Evolutionary conservation across 805 yeast species (phyloP), one percentile per base, ranked within the genome.

Genomic region (Zygosaccharomyces siamensis): DNA sequence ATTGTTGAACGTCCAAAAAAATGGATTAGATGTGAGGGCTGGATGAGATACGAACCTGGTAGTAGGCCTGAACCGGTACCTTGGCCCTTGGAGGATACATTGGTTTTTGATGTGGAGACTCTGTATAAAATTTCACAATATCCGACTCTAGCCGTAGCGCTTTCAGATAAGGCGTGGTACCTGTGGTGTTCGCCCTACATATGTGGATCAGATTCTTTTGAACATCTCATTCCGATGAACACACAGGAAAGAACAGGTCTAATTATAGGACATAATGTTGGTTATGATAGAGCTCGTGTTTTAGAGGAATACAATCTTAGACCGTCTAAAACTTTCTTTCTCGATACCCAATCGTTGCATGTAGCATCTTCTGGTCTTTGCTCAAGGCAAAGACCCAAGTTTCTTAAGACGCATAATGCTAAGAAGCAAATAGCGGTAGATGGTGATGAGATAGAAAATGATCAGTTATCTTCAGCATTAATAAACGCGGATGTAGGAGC

Each of bases 301-400:
- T 56, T 71, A 27, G 97, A 93, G 47, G 99, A 93, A 63, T 93
- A 93, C 68, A 74, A 76, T 57, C 62, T 90, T 31, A 66, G 72
- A 28, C 78, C 73, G 39, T 74, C 95, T 0, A 80, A 83, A 55
- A 86, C 87, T 1, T 89, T 89, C 66, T 93, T 72, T 60, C 55
- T 95, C 49, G 99, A 93, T 66, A 90, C 96, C 1, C 86, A 92
- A 89, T 84, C 97, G 1, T 69, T 93, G 16, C 99, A 93, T 67
- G 80, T 90, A 30, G 95, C 98, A 1, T 79, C 83, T 0, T 80
- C 84, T 44, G 99, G 99, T 0, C 84, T 93, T 78, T 88, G 97
- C 64, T 87, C 97, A 2, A 81, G 87, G 57, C 99, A 93, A 61
- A 69, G 98, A 52, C 84, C 89, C 0, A 74, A 77, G 14, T 93